Conservation (phyloP, 1,284 basidiomycete genomes). For the Wolfiporia cocos region DNA sequence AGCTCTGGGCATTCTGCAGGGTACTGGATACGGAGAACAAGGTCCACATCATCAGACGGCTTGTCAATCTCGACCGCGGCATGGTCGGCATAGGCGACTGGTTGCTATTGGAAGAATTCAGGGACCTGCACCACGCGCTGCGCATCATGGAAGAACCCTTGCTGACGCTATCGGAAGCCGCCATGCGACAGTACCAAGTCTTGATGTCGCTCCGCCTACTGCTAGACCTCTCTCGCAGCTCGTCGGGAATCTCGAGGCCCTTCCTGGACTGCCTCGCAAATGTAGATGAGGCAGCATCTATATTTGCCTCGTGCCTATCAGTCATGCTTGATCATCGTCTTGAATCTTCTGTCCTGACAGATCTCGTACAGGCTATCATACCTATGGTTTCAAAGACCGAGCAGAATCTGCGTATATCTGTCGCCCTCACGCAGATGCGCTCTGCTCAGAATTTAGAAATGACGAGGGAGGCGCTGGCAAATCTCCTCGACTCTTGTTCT, state of each 20-base stretch:
- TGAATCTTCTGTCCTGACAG: conserved; percentile 18
- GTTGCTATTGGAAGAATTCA: conserved; percentile 57
- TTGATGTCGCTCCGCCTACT: conserved; percentile 36
- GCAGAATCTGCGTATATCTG: conserved; percentile 34
- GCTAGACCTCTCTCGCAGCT: conserved; percentile 28
- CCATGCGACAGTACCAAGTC: conserved; percentile 32
- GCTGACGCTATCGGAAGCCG: conserved; percentile 22
- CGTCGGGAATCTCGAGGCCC: conserved; percentile 31
- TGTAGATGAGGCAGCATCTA: conserved; percentile 15
- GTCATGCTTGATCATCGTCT: conserved; percentile 19
- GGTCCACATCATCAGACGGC: conserved; percentile 45
- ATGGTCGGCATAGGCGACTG: conserved; percentile 62
- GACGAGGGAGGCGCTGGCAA: conserved; percentile 16
- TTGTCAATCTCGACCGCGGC: conserved; percentile 53
- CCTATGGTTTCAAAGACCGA: conserved; percentile 27
- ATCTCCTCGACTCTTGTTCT: conserved; percentile 21
- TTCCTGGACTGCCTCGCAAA: conserved; percentile 21
- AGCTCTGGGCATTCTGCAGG: conserved; percentile 50
- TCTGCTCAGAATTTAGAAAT: conserved; percentile 17
- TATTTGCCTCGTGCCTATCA: conserved; percentile 14
- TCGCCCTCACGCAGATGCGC: conserved; percentile 39
- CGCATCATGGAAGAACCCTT: conserved; percentile 27
- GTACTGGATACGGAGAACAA: conserved; percentile 50
- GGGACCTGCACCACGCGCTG: conserved; percentile 33
- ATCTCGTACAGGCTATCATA: conserved; percentile 21